A percentile compares a stretch with the other conserved stretches of the same genome.
Conservation (phyloP, 164 flowering plant species). For the grape (Vitis vinifera) region ASM3070453v1 NC_081814.1:3804001-3804500, state of each 20-base stretch:
- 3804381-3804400: background rate
- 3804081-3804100: conserved; percentile 32
- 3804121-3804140: conserved; percentile 60
- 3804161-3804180: conserved; percentile 49
- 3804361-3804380: no score
- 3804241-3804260: conserved; percentile 48
- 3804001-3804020: conserved; percentile 44
- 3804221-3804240: conserved; percentile 58
- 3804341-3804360: background rate
- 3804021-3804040: conserved; percentile 64
- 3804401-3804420: background rate
- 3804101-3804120: conserved; percentile 76
- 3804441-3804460: no score
- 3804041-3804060: conserved; percentile 75
- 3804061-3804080: conserved; percentile 71
- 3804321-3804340: conserved; percentile 48
- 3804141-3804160: conserved; percentile 25
- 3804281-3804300: conserved; percentile 66
- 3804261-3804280: conserved; percentile 75
- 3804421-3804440: no score
- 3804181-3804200: conserved; percentile 55
- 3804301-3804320: conserved; percentile 65
- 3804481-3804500: no score
- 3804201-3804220: conserved; percentile 82
- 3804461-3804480: no score